Evolutionary conservation across 1,284 basidiomycete species (phyloP), one percentile per base, ranked within the genome.

Genomic region (Exobasidium rhododendri): DNA sequence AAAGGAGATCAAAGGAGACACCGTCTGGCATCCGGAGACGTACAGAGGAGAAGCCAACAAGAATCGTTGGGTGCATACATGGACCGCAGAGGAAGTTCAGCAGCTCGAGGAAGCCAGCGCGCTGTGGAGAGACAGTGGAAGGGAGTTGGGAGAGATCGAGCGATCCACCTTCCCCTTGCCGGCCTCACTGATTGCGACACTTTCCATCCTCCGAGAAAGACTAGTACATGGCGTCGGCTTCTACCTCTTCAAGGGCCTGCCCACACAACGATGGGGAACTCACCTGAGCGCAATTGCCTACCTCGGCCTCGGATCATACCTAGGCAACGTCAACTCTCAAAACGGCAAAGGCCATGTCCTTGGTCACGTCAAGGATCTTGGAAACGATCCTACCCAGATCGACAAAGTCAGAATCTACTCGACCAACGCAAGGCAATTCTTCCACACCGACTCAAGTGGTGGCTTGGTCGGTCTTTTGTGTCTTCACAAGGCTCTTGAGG

Each of bases 391-490:
- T 0, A 82, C 80, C 3, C 76, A 82, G 58, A 82, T 81, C 53
- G 73, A 82, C 74, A 82, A 82, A 68, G 81, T 82, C 17, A 69
- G 82, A 17, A 82, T 82, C 67, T 82, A 82, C 73, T 77, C 75
- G 1, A 82, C 81, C 44, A 76, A 81, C 24, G 81, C 81, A 1
- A 68, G 78, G 11, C 81, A 82, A 62, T 82, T 79, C 73, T 82
- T 82, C 73, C 82, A 82, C 69, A 70, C 70, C 20, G 73, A 73
- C 51, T 71, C 64, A 11, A 31, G 6, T 10, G 44, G 29, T 6
- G 32, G 54, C 13, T 28, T 56, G 13, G 80, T 82, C 57, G 82
- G 82, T 4, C 72, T 83, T 2, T 75, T 82, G 17, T 83, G 82
- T 56, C 77, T 83, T 13, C 78, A 81, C 70, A 78, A 76, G 51